phyloP scores from a whole-genome alignment of 768 basidiomycete genomes.

The Termitomyces sp. region DNA sequence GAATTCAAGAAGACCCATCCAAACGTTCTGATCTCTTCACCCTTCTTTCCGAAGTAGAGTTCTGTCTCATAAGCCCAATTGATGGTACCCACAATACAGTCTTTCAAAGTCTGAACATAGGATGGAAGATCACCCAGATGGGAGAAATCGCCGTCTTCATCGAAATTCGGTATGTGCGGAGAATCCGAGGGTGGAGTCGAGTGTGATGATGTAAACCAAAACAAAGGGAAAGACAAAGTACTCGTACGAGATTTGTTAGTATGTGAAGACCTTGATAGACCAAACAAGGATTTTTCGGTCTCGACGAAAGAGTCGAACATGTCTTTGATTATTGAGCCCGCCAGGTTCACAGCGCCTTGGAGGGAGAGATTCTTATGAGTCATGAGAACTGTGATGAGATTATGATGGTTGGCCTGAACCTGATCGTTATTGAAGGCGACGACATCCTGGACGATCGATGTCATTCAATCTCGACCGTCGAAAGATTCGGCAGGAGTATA shows the following conservation, averaged over 20 bases:
- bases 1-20: conserved; percentile 54
- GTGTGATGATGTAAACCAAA: conserved; percentile 11
- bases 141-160: conserved; percentile 10
- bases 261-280: conserved; percentile 13
- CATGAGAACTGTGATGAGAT: conserved; percentile 47
- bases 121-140: conserved; percentile 13
- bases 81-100: conserved; percentile 51
- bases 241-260: conserved; percentile 9
- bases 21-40: conserved; percentile 50
- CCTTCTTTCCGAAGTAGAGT: conserved; percentile 51
- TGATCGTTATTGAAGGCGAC: conserved; percentile 47
- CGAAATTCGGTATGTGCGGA: neutral
- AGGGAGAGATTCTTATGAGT: conserved; percentile 34
- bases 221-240: conserved; percentile 12
- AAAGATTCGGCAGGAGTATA: conserved; percentile 3
- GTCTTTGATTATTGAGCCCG: conserved; percentile 32
- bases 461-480: conserved; percentile 2
- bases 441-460: conserved; percentile 44
- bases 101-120: conserved; percentile 47
- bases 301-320: conserved; percentile 29
- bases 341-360: conserved; percentile 43
- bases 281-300: conserved; percentile 17
- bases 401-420: conserved; percentile 27
- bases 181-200: conserved; percentile 4
- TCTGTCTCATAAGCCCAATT: conserved; percentile 65